A percentile compares a stretch with the other conserved stretches of the same genome.
Conservation (phyloP, 2,329 filamentous ascomycete genomes). For the Aspergillus tubingensis region DNA sequence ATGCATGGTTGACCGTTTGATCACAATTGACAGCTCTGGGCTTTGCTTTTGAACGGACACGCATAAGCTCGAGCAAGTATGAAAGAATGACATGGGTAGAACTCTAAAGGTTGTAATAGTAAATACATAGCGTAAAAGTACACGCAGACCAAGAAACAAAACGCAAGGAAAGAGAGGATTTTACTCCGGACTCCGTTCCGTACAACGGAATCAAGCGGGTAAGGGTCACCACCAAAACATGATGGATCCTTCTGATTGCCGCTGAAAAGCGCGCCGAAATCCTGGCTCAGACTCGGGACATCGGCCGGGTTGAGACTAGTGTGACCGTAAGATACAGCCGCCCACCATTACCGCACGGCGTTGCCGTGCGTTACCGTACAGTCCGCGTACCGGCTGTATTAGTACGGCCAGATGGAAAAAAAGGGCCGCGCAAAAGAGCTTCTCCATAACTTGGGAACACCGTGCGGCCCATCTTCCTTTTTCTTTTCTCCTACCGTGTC, state of each 20-base stretch:
- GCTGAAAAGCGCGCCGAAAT: constrained; percentile 5
- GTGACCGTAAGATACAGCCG: constrained; percentile 31
- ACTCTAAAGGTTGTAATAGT: background rate
- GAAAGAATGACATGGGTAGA: background rate
- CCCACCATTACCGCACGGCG: constrained; percentile 13
- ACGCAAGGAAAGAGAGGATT: background rate
- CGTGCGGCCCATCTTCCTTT: constrained; percentile 25
- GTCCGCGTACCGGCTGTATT: constrained; percentile 34
- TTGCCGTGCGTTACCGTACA: constrained; percentile 24
- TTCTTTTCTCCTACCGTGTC: constrained; percentile 38
- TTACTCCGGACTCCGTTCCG: constrained; percentile 18
- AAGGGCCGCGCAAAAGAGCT: constrained; percentile 37
- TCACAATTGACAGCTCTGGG: background rate
- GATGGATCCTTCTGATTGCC: constrained; percentile 8
- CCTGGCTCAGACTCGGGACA: constrained; percentile 24
- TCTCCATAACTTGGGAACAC: constrained; percentile 22
- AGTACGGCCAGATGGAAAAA: constrained; percentile 39
- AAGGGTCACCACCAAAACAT: constrained; percentile 6
- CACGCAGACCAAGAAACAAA: background rate
- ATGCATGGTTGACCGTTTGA: background rate
- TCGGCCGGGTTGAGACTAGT: constrained; percentile 24
- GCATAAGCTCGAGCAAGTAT: background rate
- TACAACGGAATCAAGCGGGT: constrained; percentile 22
- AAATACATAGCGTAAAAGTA: background rate
- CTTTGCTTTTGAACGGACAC: background rate